phyloP scores from a whole-genome alignment of 345 rosid species.

The Bruguiera gymnorhiza region DNA sequence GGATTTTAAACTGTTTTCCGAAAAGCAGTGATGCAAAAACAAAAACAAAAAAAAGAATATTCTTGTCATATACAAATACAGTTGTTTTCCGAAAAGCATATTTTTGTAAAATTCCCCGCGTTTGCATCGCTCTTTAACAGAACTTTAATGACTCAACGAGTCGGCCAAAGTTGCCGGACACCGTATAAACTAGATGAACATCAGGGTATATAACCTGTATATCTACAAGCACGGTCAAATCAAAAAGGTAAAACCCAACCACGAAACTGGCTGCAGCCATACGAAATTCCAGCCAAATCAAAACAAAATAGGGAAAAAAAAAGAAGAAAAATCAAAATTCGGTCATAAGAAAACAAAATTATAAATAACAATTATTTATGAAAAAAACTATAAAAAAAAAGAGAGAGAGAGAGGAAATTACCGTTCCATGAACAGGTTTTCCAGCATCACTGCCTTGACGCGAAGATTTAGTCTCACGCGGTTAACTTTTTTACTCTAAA shows the following conservation, averaged over 20 bases:
- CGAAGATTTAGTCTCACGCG: slow-evolving; percentile 33
- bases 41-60: no score
- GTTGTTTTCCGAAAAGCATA: no score
- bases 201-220: no score
- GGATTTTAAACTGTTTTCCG: no score
- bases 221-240: slow-evolving; percentile 4
- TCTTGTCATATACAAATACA: no score
- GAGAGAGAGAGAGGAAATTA: slow-evolving; percentile 17
- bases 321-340: not conserved
- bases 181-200: no score
- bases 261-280: slow-evolving; percentile 71
- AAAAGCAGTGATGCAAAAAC: no score
- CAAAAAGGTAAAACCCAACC: slow-evolving; percentile 49
- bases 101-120: no score
- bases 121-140: no score
- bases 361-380: not conserved
- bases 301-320: not conserved
- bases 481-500: no score
- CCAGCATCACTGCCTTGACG: slow-evolving; percentile 50
- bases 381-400: not conserved
- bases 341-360: not conserved
- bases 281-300: not conserved
- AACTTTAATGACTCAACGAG: no score
- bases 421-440: slow-evolving; percentile 90
- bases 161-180: no score